A percentile compares a stretch with the other conserved stretches of the same genome.
Evolutionary conservation across 306 rosid species (phyloP).

Genomic region (Corylus americana): DNA sequence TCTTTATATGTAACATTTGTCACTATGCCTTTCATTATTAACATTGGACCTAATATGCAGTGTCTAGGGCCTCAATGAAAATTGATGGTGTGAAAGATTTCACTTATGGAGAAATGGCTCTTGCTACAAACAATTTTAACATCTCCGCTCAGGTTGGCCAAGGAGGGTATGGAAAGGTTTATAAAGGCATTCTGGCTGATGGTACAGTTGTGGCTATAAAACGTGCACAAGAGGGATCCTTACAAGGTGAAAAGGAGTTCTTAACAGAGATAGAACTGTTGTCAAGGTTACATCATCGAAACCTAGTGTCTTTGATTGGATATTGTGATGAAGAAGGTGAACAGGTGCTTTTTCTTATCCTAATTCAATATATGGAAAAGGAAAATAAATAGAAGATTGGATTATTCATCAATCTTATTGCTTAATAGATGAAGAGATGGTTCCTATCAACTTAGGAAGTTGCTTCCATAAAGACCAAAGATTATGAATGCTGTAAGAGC

Average conservation of each 20-base stretch:
- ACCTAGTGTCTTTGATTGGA: slow-evolving; percentile 79
- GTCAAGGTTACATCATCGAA: slow-evolving; percentile 88
- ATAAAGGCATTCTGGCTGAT: slow-evolving; percentile 68
- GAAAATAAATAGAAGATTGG: background rate
- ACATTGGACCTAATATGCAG: slow-evolving; percentile 41
- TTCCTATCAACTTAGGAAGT: background rate
- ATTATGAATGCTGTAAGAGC: background rate
- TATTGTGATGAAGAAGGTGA: slow-evolving; percentile 84
- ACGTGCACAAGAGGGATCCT: slow-evolving; percentile 82
- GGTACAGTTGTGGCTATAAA: slow-evolving; percentile 71
- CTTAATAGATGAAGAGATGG: background rate
- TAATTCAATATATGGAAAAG: background rate
- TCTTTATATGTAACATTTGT: background rate
- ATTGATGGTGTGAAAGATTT: slow-evolving; percentile 79
- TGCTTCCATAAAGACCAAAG: background rate
- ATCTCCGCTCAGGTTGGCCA: slow-evolving; percentile 63
- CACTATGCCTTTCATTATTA: background rate
- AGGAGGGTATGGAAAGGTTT: slow-evolving; percentile 98
- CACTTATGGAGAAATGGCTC: slow-evolving; percentile 65
- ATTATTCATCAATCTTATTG: background rate
- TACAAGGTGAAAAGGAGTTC: slow-evolving; percentile 91
- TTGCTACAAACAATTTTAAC: slow-evolving; percentile 67
- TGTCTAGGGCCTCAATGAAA: slow-evolving; percentile 51
- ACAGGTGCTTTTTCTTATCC: slow-evolving; percentile 44
- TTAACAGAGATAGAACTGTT: slow-evolving; percentile 87